Evolutionary conservation across 2,329 filamentous ascomycete species (phyloP), one percentile per base, ranked within the genome.

Genomic region (Fusarium pseudocircinatum): DNA sequence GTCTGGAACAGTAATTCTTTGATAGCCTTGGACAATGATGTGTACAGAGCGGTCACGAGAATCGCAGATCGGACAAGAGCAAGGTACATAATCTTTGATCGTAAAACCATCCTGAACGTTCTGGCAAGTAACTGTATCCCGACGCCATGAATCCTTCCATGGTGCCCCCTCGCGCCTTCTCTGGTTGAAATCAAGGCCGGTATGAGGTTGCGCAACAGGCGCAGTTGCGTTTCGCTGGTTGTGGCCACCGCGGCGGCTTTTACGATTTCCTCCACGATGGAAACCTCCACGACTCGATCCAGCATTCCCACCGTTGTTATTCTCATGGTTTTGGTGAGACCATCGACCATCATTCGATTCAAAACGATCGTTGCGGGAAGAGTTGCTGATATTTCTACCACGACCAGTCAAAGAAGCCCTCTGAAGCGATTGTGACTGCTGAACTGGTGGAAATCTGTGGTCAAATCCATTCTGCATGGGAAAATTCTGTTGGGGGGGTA

Each of bases 1-100:
- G 2, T 82, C 81, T 28, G 67, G 39, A 4, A 30, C 12, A 18
- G 64, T 39, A 13, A 59, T 40, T 9, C 60, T 47, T 11, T 50
- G 44, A 7, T 39, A 40, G 2, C 42, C 34, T 40, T 69, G 64
- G 13, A 77, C 75, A 24, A 60, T 68, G 28, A 83, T 70, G 69
- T 75, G 77, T 18, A 83, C 64, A 60, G 78, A 82, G 56, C 78
- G 76, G 58, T 83, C 82, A 39, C 77, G 72, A 12, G 64, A 50
- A 28, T 73, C 70, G 42, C 82, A 83, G 6, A 65, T 54, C 22
- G 60, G 37, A 40, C 82, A 83, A 50, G 50, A 61, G 59, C 82
- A 83, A 3, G 70, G 75, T 22, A 69, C 60, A 61, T 83, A 83
- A 5, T 77, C 72, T 14, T 64, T 70, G 16, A 42, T 53, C 6